Conservation (phyloP, 1,284 basidiomycete species). For the Inonotus obliquus region DNA sequence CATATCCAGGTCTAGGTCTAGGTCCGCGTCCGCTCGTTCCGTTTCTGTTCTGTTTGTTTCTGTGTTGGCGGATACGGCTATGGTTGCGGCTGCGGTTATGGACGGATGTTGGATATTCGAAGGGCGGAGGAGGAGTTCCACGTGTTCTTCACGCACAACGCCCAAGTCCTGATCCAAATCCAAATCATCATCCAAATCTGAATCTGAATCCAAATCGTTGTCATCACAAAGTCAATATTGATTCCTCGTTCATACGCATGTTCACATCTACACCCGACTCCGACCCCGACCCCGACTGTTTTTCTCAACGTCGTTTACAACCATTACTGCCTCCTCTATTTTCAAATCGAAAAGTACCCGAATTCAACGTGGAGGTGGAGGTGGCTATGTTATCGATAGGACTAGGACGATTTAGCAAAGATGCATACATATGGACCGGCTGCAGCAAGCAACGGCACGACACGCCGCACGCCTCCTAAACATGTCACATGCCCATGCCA, state of each 20-base stretch:
- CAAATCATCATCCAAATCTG: background rate
- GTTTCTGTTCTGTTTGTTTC: too few species aligned
- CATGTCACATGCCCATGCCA: too few species aligned
- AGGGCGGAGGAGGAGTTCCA: too few species aligned
- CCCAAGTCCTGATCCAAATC: background rate
- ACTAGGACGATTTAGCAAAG: background rate
- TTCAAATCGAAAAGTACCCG: too few species aligned
- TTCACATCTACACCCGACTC: slow-evolving; percentile 29
- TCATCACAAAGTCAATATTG: slow-evolving; percentile 28
- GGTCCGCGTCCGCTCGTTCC: too few species aligned
- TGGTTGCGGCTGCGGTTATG: too few species aligned
- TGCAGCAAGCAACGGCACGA: slow-evolving; percentile 30
- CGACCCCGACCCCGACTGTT: background rate
- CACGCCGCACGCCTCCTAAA: slow-evolving; percentile 48
- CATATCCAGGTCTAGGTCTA: too few species aligned
- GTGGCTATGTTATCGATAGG: too few species aligned
- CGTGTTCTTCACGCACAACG: background rate
- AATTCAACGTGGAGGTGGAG: too few species aligned
- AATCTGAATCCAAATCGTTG: background rate
- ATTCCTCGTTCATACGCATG: slow-evolving; percentile 49
- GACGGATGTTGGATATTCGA: too few species aligned
- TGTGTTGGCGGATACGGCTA: too few species aligned
- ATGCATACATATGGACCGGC: background rate
- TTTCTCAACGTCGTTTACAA: background rate
- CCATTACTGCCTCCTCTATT: too few species aligned